Evolutionary conservation across 148 eudicot species (phyloP).

Genomic region (Rhododendron williamsianum): DNA sequence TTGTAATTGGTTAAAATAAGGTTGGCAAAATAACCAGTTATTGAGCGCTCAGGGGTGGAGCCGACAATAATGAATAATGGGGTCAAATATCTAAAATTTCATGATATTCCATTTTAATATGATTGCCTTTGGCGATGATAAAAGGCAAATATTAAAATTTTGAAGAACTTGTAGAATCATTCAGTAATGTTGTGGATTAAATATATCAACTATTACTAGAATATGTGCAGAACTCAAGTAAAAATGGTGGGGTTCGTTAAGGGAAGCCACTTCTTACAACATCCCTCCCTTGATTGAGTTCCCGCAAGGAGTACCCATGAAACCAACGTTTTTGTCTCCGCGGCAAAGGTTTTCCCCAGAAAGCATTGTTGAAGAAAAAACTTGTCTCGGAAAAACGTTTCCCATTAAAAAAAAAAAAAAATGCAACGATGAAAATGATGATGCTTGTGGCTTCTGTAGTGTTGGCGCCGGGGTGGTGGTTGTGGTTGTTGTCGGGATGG

Average conservation of each 20-base stretch:
- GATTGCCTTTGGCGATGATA: neutral
- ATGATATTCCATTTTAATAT: neutral
- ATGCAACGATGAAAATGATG: neutral
- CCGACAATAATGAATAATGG: neutral
- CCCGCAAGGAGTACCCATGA: neutral
- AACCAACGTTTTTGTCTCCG: neutral
- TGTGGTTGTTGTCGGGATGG: neutral
- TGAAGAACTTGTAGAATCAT: neutral
- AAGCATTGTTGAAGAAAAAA: neutral
- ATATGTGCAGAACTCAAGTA: neutral
- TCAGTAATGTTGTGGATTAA: too few species aligned
- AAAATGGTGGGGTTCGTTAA: neutral
- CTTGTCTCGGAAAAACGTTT: too few species aligned
- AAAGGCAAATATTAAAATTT: too few species aligned
- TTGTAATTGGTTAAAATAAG: too few species aligned
- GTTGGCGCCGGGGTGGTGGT: neutral
- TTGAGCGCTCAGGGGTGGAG: neutral
- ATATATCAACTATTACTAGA: neutral
- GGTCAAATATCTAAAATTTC: neutral
- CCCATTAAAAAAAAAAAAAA: neutral
- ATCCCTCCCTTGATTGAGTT: neutral
- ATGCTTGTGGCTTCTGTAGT: neutral
- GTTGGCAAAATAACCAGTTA: too few species aligned
- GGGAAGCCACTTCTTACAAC: neutral
- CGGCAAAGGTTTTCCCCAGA: neutral